Evolutionary conservation across 2,329 filamentous ascomycete species (phyloP), one percentile per base, ranked within the genome.

Genomic region (Bipolaris oryzae): DNA sequence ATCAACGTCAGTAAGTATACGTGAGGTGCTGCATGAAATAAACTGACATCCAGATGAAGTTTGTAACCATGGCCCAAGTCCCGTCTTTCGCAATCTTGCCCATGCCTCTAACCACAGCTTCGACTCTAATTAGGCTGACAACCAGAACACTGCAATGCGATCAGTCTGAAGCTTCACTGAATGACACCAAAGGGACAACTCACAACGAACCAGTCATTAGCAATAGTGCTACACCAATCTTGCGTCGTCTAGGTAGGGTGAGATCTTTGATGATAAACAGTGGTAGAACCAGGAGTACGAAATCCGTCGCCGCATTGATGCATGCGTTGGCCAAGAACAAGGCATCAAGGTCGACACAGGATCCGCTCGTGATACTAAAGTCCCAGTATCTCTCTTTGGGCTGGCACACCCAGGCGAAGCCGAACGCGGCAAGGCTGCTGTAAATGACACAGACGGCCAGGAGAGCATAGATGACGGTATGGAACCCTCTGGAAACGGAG

Each of bases 11-110:
- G 52, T 23, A 23, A 9, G n/a, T 7, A 41, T 34, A 4, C 6
- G 2, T 1, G 6, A 10, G 5, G 7, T 28, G 11, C 4, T 3
- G 5, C 4, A 20, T 7, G 18, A 2, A 21, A 15, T 11, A 7
- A n/a, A 55, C 60, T 1, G 42, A 65, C 62, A 65, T 21, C 62
- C 62, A 65, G n/a, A 55, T 58, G 10, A 65, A 63, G 31, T 63
- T 63, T 7, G 41, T 28, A 6, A 60, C 60, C 62, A 63, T 60
- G 0, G 45, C 62, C 56, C 56, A 65, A 13, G 58, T 63, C 3
- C 51, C 62, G 25, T 65, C 62, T 2, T 47, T 44, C 3, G 62
- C 49, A 3, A 57, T 38, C 2, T 39, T 25, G 4, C 50, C 35
- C 60, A 61, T 63, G 1, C 56, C 54, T 3, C 34, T 21, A 15